phyloP scores from a whole-genome alignment of 805 yeast species.

The Debaryomyces castellii region DNA sequence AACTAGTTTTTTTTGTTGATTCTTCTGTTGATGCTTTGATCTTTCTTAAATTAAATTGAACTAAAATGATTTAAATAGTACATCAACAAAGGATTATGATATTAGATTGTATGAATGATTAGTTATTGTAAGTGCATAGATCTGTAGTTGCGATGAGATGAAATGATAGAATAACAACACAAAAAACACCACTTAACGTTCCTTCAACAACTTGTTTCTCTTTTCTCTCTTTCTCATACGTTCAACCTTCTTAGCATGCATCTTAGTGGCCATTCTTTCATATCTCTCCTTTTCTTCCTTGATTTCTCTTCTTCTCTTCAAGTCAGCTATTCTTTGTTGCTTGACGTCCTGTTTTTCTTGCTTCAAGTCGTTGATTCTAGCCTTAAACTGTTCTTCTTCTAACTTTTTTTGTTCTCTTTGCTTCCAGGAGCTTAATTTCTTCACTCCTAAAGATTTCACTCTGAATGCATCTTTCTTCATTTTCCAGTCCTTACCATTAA shows the following conservation, averaged over 20 bases:
- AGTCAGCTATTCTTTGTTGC: conserved; percentile 50
- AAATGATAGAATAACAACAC: background rate
- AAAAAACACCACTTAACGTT: conserved; percentile 51
- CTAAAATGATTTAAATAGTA: too few species aligned
- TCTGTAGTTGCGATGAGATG: background rate
- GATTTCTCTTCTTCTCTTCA: conserved; percentile 73
- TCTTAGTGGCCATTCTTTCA: conserved; percentile 75
- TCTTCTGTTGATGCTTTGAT: too few species aligned
- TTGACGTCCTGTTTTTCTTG: conserved; percentile 71
- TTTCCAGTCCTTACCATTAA: conserved; percentile 77
- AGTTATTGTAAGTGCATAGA: background rate
- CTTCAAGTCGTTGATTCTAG: conserved; percentile 68
- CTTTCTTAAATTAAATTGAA: too few species aligned
- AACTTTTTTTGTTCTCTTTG: conserved; percentile 64
- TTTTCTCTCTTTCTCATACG: conserved; percentile 88
- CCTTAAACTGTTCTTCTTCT: conserved; percentile 66
- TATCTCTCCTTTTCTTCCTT: conserved; percentile 89
- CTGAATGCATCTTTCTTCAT: conserved; percentile 66
- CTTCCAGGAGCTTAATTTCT: conserved; percentile 54
- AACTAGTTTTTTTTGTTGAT: too few species aligned
- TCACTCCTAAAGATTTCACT: conserved; percentile 59
- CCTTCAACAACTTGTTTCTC: conserved; percentile 90
- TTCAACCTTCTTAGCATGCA: conserved; percentile 91
- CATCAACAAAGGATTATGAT: too few species aligned
- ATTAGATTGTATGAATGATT: background rate